Conservation (phyloP, 345 rosid genomes). For the Ricinus communis region DNA sequence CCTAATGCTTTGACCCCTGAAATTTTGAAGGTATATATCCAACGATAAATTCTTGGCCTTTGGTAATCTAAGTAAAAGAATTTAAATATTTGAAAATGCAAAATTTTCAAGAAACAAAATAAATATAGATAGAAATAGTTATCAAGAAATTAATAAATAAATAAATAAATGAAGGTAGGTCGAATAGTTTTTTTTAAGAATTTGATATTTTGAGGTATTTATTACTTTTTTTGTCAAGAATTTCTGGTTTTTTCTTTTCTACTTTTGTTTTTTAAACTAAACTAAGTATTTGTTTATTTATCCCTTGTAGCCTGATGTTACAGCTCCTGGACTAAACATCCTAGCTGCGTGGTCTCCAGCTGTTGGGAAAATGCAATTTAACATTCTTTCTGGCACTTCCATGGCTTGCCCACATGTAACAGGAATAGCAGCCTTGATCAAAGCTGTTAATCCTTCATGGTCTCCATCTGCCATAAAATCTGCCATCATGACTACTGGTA, state of each 20-base stretch:
- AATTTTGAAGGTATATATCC: slow-evolving; percentile 45
- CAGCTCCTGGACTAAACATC: slow-evolving; percentile 60
- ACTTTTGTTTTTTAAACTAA: not conserved
- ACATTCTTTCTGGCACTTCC: slow-evolving; percentile 67
- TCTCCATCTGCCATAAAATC: slow-evolving; percentile 65
- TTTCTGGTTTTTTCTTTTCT: no score
- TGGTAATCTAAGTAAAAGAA: no score
- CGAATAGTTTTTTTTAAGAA: no score
- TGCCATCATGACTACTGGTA: slow-evolving; percentile 78
- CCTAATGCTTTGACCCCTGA: slow-evolving; percentile 56
- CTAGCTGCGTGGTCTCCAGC: slow-evolving; percentile 67
- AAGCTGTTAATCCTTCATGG: slow-evolving; percentile 53
- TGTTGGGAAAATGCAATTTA: slow-evolving; percentile 37
- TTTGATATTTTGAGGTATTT: no score
- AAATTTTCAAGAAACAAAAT: no score
- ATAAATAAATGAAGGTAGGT: no score
- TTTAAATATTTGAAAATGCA: no score
- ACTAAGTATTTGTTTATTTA: not conserved
- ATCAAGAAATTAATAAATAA: no score
- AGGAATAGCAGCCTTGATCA: slow-evolving; percentile 61
- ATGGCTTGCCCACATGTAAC: slow-evolving; percentile 73
- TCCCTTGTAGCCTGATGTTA: slow-evolving; percentile 48
- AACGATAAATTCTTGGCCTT: no score
- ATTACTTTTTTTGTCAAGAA: no score
- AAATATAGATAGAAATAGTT: no score